Percentiles rank a stretch among this genome's conserved stretches.
Evolutionary conservation across 805 yeast species (phyloP).

Genomic region (Dipodascus geniculatus): DNA sequence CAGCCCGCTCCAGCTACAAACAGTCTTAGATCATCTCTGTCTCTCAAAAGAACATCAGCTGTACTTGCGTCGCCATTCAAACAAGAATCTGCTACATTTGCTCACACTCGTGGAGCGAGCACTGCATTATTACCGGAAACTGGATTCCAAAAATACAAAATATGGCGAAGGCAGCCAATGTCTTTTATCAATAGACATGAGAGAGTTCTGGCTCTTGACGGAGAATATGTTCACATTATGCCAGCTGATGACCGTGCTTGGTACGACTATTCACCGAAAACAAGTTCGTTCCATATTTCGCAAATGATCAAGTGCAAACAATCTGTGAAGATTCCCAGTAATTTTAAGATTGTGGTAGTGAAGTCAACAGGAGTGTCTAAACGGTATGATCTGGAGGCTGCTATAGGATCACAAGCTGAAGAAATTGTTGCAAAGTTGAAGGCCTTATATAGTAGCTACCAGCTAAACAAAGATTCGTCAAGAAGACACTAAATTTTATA

Average conservation of each 20-base stretch:
- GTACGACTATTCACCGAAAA: conserved; percentile 60
- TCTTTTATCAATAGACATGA: conserved; percentile 72
- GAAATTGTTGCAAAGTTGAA: conserved; percentile 64
- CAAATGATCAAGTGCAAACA: conserved; percentile 69
- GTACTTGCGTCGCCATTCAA: conserved; percentile 1
- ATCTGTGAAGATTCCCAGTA: conserved; percentile 59
- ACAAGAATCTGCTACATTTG: conserved; percentile 1
- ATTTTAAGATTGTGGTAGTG: conserved; percentile 70
- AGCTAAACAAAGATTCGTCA: background rate
- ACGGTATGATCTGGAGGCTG: conserved; percentile 80
- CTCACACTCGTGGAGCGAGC: conserved; percentile 2
- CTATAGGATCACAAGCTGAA: conserved; percentile 42
- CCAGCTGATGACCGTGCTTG: conserved; percentile 73
- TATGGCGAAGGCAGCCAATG: conserved; percentile 81
- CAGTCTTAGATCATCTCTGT: conserved; percentile 4
- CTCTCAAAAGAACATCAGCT: conserved; percentile 5
- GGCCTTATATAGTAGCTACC: background rate
- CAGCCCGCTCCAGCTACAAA: conserved; percentile 2
- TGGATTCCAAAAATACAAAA: conserved; percentile 73
- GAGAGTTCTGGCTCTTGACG: conserved; percentile 78
- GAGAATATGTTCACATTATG: conserved; percentile 81
- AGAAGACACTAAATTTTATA: background rate
- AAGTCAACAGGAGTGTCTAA: conserved; percentile 53
- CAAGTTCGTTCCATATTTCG: conserved; percentile 75
- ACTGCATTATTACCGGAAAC: conserved; percentile 11